These are phyloP conservation scores for Lactarius quietus DNA, from an alignment of 768 basidiomycete genomes.

Conservation along the genomic window DNA sequence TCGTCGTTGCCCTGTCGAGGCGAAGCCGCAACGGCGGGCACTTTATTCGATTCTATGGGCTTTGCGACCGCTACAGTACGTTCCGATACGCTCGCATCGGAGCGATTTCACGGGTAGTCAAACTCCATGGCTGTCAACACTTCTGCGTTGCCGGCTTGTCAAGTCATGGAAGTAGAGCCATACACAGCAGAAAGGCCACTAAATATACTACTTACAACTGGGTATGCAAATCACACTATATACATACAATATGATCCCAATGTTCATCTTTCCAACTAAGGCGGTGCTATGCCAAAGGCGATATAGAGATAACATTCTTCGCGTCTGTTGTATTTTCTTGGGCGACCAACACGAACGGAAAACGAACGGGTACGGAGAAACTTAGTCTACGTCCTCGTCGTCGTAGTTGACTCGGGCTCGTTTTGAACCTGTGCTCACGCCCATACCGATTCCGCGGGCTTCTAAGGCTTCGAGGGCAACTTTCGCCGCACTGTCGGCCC, in stretches of 20 bases:
- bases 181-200: conserved; percentile 11
- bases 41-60: neutral
- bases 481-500: conserved; percentile 66
- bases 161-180: conserved; percentile 5
- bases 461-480: conserved; percentile 81
- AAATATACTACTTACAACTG: conserved; percentile 27
- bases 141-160: neutral
- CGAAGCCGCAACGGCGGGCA: conserved; percentile 4
- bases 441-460: conserved; percentile 67
- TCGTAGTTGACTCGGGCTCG: conserved; percentile 52
- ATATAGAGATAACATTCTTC: conserved; percentile 12
- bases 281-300: conserved; percentile 6
- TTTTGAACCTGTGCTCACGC: conserved; percentile 35
- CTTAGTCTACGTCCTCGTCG: conserved; percentile 39
- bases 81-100: conserved; percentile 14
- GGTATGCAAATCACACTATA: conserved; percentile 27
- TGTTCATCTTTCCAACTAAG: conserved; percentile 23
- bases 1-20: conserved; percentile 17
- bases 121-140: neutral
- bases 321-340: conserved; percentile 8
- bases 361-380: neutral
- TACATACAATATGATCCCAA: conserved; percentile 28
- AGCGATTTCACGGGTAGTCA: neutral
- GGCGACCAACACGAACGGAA: conserved; percentile 25
- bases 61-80: neutral